Evolutionary conservation across 352 stramenopile species (phyloP), one percentile per base, ranked within the genome.

Genomic region (Globisporangium okanoganense): DNA sequence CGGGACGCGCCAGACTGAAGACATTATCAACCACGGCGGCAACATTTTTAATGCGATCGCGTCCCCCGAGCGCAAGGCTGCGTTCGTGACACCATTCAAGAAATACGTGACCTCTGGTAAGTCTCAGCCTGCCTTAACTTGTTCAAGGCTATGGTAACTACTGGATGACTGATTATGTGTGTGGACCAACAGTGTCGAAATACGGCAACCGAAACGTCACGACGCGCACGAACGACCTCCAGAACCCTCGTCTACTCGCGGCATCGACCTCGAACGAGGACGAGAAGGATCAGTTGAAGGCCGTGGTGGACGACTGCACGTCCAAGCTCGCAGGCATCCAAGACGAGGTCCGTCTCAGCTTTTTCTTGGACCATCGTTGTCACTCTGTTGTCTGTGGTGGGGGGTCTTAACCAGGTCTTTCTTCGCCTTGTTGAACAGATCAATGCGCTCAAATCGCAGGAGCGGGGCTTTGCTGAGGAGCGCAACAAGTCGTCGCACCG

Each of bases 91-190:
- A 10, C 87, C 87, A 5, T 88, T 67, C 64, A 94, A 95, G 61
- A 93, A 92, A 76, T 95, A 95, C 43, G 80, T 94, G 16, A 88
- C 82, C 5, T 87, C 83, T 57, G 79, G 81, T 87, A 64, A 24
- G 72, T 68, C 4, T 18, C 7, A n/a, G 48, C 2, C 27, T 8
- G 0, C 24, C 4, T 3, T 41, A 8, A n/a, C 10, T 27, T n/a
- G n/a, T n/a, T n/a, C n/a, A n/a, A n/a, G n/a, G 4, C 18, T 35
- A 1, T 9, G 16, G 40, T 54, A n/a, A n/a, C n/a, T n/a, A n/a
- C n/a, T n/a, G n/a, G n/a, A n/a, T n/a, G n/a, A n/a, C n/a, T n/a
- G n/a, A 10, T 51, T 22, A 8, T 58, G 16, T 44, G 18, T 27
- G n/a, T 35, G 9, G 10, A n/a, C 41, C 16, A 18, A 35, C 47